Percentiles rank a stretch among this genome's conserved stretches.
These are phyloP conservation scores for Eutrema japonicum DNA, from an alignment of 345 rosid species.

Conservation along the genomic window DNA sequence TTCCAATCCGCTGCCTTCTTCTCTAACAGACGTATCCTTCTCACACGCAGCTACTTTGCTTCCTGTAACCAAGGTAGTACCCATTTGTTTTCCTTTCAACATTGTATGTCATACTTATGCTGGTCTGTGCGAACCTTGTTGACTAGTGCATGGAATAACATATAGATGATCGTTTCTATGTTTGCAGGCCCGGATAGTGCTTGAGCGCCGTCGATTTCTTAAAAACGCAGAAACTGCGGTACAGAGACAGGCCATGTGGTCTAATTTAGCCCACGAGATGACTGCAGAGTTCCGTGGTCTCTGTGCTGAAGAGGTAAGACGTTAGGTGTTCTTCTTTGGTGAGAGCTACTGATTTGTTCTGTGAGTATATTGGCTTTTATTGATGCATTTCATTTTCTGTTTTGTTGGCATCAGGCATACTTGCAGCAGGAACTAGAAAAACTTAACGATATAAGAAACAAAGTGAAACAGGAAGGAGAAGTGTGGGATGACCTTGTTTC, in stretches of 20 bases:
- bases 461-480: conserved; percentile 98
- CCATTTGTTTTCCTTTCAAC: background rate
- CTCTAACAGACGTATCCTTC: conserved; percentile 94
- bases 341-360: conserved; percentile 12
- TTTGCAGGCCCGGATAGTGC: conserved; percentile 91
- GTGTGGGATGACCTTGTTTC: conserved; percentile 98
- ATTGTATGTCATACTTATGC: background rate
- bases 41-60: conserved; percentile 98
- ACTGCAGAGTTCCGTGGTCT: conserved; percentile 99
- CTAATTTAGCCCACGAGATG: conserved; percentile 99
- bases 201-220: conserved; percentile 90
- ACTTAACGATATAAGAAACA: conserved; percentile 89
- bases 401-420: conserved; percentile 76
- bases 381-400: conserved; percentile 29
- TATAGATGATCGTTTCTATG: background rate
- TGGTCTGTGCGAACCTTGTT: conserved; percentile 17
- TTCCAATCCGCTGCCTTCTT: conserved; percentile 87
- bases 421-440: conserved; percentile 98
- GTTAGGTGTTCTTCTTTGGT: conserved; percentile 5
- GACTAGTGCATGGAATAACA: conserved; percentile 6
- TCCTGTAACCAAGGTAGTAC: conserved; percentile 89
- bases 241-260: conserved; percentile 99
- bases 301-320: conserved; percentile 96
- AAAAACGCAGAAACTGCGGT: conserved; percentile 94
- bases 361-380: conserved; percentile 6